A percentile compares a stretch with the other conserved stretches of the same genome.
phyloP scores from a whole-genome alignment of 306 rosid species.

The Phaseolus lunatus region DNA sequence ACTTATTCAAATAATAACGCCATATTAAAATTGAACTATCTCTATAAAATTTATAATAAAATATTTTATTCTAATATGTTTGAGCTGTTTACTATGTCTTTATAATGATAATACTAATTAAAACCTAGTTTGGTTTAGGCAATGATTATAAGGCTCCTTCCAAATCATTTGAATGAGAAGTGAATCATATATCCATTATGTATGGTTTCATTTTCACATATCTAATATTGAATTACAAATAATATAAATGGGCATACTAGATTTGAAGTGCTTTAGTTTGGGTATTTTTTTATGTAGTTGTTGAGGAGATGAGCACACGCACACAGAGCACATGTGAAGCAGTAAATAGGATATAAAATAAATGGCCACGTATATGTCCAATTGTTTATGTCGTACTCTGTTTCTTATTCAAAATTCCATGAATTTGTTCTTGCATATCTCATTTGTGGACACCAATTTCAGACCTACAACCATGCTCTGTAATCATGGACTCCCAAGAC shows the following conservation, averaged over 20 bases:
- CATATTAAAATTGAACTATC: too few relatives aligned
- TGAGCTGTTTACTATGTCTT: too few relatives aligned
- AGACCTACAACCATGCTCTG: conserved; percentile 20
- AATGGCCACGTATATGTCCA: conserved; percentile 36
- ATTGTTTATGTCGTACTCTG: conserved; percentile 42
- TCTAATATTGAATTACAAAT: background rate
- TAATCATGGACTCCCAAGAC: conserved; percentile 43
- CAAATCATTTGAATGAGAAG: background rate
- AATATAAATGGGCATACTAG: background rate
- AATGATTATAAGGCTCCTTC: background rate
- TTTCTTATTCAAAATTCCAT: conserved; percentile 48
- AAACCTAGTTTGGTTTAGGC: too few relatives aligned
- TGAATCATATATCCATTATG: background rate
- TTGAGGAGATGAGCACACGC: conserved; percentile 27
- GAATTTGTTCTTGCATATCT: conserved; percentile 49
- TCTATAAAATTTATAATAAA: too few relatives aligned
- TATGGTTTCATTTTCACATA: background rate
- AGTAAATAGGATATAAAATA: conserved; percentile 25
- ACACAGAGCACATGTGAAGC: conserved; percentile 42
- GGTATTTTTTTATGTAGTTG: background rate
- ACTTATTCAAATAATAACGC: too few relatives aligned
- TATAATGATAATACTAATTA: too few relatives aligned
- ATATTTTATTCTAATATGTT: too few relatives aligned
- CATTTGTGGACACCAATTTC: conserved; percentile 32
- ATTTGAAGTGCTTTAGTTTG: background rate